Conservation (phyloP, 208 protist species). For the Leptomonas pyrrhocoris region DNA sequence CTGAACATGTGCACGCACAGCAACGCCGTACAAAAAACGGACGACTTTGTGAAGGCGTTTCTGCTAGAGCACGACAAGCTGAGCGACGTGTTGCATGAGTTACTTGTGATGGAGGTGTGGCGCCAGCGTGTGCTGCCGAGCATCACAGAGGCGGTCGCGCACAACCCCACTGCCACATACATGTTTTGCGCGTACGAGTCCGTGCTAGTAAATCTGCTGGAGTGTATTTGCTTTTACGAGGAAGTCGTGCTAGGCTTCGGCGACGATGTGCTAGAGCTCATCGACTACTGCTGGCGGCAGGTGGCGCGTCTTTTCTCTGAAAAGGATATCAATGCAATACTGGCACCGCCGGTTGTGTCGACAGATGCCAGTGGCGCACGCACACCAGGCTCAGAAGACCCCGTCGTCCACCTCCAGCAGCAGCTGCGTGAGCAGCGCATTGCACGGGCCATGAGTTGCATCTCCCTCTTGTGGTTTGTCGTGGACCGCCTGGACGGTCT, state of each 20-base stretch:
- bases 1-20: slow-evolving; percentile 93
- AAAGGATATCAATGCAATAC: slow-evolving; percentile 31
- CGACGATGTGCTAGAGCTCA: slow-evolving; percentile 88
- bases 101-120: slow-evolving; percentile 88
- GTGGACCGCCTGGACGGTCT: slow-evolving; percentile 79
- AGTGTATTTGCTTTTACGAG: slow-evolving; percentile 89
- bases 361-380: neutral
- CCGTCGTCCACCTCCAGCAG: slow-evolving; percentile 33
- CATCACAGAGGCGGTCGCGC: slow-evolving; percentile 46
- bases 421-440: slow-evolving; percentile 55
- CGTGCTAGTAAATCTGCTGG: slow-evolving; percentile 87
- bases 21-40: slow-evolving; percentile 81
- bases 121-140: slow-evolving; percentile 74
- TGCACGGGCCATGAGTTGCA: slow-evolving; percentile 69
- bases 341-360: neutral
- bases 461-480: slow-evolving; percentile 91
- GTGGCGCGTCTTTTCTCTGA: slow-evolving; percentile 74
- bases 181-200: slow-evolving; percentile 87
- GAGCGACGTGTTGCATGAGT: slow-evolving; percentile 74
- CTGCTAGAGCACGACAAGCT: slow-evolving; percentile 84
- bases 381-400: slow-evolving; percentile 11
- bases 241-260: slow-evolving; percentile 75
- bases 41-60: slow-evolving; percentile 87
- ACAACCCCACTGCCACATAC: slow-evolving; percentile 79
- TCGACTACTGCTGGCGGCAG: slow-evolving; percentile 92